Evolutionary conservation across 768 basidiomycete genomes (phyloP).

Genomic region (Pulveroboletus frians): DNA sequence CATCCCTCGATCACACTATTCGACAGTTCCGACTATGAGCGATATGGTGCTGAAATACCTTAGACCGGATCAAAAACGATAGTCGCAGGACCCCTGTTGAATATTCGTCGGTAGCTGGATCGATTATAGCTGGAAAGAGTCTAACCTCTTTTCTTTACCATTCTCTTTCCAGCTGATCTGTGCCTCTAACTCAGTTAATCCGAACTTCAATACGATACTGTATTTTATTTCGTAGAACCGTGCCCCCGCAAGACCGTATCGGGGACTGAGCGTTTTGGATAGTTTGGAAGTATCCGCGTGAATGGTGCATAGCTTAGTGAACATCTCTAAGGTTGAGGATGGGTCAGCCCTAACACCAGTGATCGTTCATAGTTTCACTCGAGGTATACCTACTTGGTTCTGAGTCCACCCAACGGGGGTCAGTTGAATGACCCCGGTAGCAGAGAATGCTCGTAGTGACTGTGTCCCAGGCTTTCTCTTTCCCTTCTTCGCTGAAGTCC

Average conservation of each 20-base stretch:
- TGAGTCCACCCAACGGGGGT: constrained; percentile 29
- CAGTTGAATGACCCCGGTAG: constrained; percentile 20
- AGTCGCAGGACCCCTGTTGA: constrained; percentile 26
- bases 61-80: constrained; percentile 30
- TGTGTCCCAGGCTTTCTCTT: constrained; percentile 24
- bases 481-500: constrained; percentile 28
- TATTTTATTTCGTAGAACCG: constrained; percentile 32
- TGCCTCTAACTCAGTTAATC: constrained; percentile 43
- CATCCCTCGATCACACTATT: too few relatives aligned
- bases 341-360: background rate
- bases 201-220: constrained; percentile 40
- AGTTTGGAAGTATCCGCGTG: constrained; percentile 27
- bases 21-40: background rate
- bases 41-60: background rate
- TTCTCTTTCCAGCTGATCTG: constrained; percentile 42
- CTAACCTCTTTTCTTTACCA: constrained; percentile 23
- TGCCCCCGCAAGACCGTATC: constrained; percentile 26
- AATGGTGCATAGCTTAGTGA: constrained; percentile 20
- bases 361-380: background rate
- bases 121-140: background rate
- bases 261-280: constrained; percentile 27
- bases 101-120: background rate
- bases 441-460: constrained; percentile 31
- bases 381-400: constrained; percentile 22
- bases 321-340: constrained; percentile 20